Conservation (phyloP, 306 rosid genomes). For the Rosa multiflora region DNA sequence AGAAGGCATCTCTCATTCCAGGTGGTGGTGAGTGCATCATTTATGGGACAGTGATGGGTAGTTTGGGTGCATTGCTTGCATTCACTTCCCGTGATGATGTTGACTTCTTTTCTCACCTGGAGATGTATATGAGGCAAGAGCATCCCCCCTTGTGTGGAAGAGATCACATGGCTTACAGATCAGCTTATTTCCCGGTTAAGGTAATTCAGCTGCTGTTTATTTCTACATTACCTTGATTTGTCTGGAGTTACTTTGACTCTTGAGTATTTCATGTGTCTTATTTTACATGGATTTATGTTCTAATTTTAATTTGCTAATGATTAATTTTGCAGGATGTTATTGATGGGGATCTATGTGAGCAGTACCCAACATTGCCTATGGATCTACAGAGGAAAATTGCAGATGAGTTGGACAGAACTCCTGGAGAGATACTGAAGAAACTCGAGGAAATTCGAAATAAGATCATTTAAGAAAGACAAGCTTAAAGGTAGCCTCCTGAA, state of each 20-base stretch:
- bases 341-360: slow-evolving; percentile 99
- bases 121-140: slow-evolving; percentile 99
- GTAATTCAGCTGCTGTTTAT: slow-evolving; percentile 35
- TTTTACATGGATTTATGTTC: neutral
- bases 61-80: slow-evolving; percentile 92
- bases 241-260: neutral
- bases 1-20: slow-evolving; percentile 96
- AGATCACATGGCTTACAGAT: slow-evolving; percentile 97
- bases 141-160: slow-evolving; percentile 97
- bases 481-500: slow-evolving; percentile 33
- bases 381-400: slow-evolving; percentile 99
- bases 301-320: neutral
- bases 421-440: slow-evolving; percentile 91
- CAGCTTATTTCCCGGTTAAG: slow-evolving; percentile 97
- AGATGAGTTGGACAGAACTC: slow-evolving; percentile 94
- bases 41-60: slow-evolving; percentile 95
- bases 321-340: slow-evolving; percentile 40
- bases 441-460: slow-evolving; percentile 94
- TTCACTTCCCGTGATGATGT: slow-evolving; percentile 98
- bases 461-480: slow-evolving; percentile 56
- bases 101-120: slow-evolving; percentile 97
- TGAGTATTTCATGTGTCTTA: neutral
- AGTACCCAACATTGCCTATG: slow-evolving; percentile 88
- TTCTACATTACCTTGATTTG: neutral
- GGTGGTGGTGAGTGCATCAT: slow-evolving; percentile 97